Percentiles rank a stretch among this genome's conserved stretches.
phyloP scores from a whole-genome alignment of 768 basidiomycete genomes.

The Suillus brevipes region DNA sequence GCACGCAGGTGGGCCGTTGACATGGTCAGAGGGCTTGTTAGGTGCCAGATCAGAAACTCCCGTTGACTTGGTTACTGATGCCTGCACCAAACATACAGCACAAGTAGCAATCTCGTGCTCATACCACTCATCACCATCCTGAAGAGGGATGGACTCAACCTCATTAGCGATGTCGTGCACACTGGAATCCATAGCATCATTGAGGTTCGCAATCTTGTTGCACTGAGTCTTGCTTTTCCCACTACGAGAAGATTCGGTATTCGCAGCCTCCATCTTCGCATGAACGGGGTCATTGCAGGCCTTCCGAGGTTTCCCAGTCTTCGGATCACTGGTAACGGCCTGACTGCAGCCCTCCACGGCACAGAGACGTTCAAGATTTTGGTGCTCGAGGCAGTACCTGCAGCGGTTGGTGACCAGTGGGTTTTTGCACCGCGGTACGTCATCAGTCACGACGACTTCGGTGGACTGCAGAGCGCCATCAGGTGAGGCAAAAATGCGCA shows the following conservation, averaged over 20 bases:
- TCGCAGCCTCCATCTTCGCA: background rate
- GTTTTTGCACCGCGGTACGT: constrained; percentile 9
- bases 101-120: background rate
- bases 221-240: too few relatives aligned
- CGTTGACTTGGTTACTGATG: background rate
- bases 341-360: constrained; percentile 9
- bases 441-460: constrained; percentile 22
- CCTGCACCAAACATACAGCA: too few relatives aligned
- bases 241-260: too few relatives aligned
- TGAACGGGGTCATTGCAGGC: constrained; percentile 7
- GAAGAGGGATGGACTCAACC: background rate
- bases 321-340: background rate
- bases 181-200: background rate
- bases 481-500: too few relatives aligned
- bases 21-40: too few relatives aligned
- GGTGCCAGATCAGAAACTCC: constrained; percentile 21
- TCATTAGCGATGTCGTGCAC: too few relatives aligned
- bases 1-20: too few relatives aligned
- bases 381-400: constrained; percentile 17
- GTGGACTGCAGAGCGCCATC: too few relatives aligned
- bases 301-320: background rate
- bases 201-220: background rate
- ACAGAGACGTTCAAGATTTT: background rate
- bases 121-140: background rate
- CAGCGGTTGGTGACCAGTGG: constrained; percentile 15